Conservation (phyloP, 2,329 filamentous ascomycete species). For the Ramularia endophylla region DNA sequence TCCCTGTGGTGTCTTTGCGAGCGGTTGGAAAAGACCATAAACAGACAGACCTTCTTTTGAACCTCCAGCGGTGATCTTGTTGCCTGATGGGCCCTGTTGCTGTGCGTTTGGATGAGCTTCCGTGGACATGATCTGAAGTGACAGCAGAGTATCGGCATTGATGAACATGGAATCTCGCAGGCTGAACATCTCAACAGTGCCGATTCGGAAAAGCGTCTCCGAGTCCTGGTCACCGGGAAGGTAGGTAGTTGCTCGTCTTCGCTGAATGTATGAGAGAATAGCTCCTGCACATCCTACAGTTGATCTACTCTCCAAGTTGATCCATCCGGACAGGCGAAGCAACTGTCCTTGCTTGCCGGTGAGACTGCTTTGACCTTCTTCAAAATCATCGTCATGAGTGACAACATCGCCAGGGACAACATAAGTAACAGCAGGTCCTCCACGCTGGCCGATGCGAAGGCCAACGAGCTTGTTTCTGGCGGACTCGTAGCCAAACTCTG, state of each 20-base stretch:
- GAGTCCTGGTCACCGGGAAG: slow-evolving; percentile 54
- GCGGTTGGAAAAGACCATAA: slow-evolving; percentile 71
- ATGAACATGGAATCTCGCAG: slow-evolving; percentile 65
- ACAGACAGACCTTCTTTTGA: slow-evolving; percentile 78
- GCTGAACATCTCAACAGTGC: slow-evolving; percentile 67
- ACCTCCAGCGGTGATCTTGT: slow-evolving; percentile 47
- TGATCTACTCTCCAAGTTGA: slow-evolving; percentile 67
- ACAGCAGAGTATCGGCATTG: slow-evolving; percentile 70
- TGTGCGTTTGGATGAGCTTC: slow-evolving; percentile 80
- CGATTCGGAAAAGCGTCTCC: slow-evolving; percentile 54
- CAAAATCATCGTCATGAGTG: slow-evolving; percentile 32
- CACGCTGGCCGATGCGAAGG: slow-evolving; percentile 48
- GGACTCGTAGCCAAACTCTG: slow-evolving; percentile 64
- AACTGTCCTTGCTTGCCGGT: slow-evolving; percentile 57
- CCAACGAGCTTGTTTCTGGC: slow-evolving; percentile 61
- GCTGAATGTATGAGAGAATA: slow-evolving; percentile 70
- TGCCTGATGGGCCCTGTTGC: slow-evolving; percentile 59
- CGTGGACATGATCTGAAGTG: slow-evolving; percentile 77
- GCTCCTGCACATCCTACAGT: slow-evolving; percentile 86
- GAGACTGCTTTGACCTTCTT: slow-evolving; percentile 38
- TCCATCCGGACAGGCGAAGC: slow-evolving; percentile 61
- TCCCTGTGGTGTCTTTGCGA: slow-evolving; percentile 75
- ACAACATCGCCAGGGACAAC: slow-evolving; percentile 55
- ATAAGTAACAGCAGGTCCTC: slow-evolving; percentile 48
- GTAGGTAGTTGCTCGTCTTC: slow-evolving; percentile 58